Percentiles rank a stretch among this genome's conserved stretches.
phyloP scores from a whole-genome alignment of 345 rosid species.

The Melastoma malabathricum region DNA sequence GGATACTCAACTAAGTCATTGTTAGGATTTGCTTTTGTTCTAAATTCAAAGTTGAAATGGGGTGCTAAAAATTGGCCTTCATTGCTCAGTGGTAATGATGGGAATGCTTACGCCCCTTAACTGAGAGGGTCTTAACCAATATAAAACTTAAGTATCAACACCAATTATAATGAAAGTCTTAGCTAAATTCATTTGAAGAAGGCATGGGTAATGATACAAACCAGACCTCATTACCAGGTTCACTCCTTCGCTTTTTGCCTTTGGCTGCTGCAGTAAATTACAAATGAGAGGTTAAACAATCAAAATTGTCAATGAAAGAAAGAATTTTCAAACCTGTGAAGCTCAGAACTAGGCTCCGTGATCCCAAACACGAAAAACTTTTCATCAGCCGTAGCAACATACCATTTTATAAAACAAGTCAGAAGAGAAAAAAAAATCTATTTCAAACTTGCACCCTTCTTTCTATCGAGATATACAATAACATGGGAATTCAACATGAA shows the following conservation, averaged over 20 bases:
- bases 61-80: neutral
- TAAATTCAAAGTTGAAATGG: too few species aligned
- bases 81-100: neutral
- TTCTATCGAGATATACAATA: too few species aligned
- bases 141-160: neutral
- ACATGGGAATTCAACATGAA: too few species aligned
- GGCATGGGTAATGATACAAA: slow-evolving; percentile 8
- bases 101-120: neutral
- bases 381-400: too few species aligned
- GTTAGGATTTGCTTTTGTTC: too few species aligned
- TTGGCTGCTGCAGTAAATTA: slow-evolving; percentile 41
- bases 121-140: neutral
- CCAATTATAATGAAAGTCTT: neutral
- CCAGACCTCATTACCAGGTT: slow-evolving; percentile 69
- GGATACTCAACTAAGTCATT: too few species aligned
- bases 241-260: slow-evolving; percentile 84
- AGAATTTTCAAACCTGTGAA: neutral
- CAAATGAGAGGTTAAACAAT: slow-evolving; percentile 24
- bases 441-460: too few species aligned
- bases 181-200: slow-evolving; percentile 2
- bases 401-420: too few species aligned
- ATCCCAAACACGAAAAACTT: too few species aligned
- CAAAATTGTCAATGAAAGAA: neutral
- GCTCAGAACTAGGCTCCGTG: neutral
- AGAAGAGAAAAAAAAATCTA: too few species aligned